Conservation (phyloP, 2,329 filamentous ascomycete genomes). For the Talaromyces sp. region DNA sequence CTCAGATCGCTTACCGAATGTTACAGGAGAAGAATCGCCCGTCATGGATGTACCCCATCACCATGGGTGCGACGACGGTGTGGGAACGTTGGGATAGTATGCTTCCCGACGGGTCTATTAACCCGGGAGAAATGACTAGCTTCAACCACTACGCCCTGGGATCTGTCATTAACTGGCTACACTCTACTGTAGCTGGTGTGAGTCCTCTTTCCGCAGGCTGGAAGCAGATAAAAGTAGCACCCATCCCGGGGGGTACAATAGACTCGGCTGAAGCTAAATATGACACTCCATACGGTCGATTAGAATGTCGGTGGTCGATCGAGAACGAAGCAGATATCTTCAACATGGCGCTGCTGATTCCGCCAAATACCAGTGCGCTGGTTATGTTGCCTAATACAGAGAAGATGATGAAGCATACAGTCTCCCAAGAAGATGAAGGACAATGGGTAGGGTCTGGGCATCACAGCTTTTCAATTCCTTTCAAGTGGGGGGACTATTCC, state of each 20-base stretch:
- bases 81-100: slow-evolving; percentile 47
- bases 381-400: neutral
- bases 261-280: neutral
- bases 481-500: neutral
- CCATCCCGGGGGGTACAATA: neutral
- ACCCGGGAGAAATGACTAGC: slow-evolving; percentile 43
- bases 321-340: neutral
- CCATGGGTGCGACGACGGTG: slow-evolving; percentile 42
- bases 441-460: neutral
- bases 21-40: slow-evolving; percentile 28
- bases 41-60: slow-evolving; percentile 41
- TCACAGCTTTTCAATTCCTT: neutral
- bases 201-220: neutral
- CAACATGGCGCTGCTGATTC: neutral
- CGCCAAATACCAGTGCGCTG: neutral
- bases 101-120: slow-evolving; percentile 37
- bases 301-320: neutral
- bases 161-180: slow-evolving; percentile 39
- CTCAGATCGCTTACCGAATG: slow-evolving; percentile 29
- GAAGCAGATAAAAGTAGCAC: neutral
- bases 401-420: neutral
- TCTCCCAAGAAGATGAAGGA: neutral
- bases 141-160: slow-evolving; percentile 46
- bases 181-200: slow-evolving; percentile 20
- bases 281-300: neutral